Evolutionary conservation across 306 rosid genomes (phyloP).

Genomic region (Quercus bicolor): DNA sequence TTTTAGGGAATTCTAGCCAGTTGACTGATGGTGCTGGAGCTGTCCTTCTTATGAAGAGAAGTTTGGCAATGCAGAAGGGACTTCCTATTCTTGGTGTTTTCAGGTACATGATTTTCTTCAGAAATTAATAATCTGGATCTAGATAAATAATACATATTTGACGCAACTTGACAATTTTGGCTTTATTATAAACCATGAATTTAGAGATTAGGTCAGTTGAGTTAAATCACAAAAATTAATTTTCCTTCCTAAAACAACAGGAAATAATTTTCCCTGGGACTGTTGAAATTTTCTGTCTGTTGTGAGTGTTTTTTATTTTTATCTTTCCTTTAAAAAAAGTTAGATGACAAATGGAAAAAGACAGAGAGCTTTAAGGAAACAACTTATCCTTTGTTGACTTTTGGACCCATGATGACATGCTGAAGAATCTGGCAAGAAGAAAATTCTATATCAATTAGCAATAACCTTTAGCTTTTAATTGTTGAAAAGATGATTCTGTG

Average conservation of each 20-base stretch:
- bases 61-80: conserved; percentile 66
- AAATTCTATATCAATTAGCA: not conserved
- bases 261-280: not conserved
- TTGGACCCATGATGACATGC: not conserved
- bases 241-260: not conserved
- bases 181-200: not conserved
- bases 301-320: not conserved
- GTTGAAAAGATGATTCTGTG: not conserved
- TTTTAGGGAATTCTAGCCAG: conserved; percentile 88
- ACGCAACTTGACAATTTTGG: not conserved
- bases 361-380: not conserved
- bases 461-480: not conserved
- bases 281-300: not conserved
- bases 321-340: not conserved
- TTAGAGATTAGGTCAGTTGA: not conserved
- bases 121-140: not conserved
- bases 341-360: too few species aligned
- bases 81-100: conserved; percentile 81
- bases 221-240: not conserved
- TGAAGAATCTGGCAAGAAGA: not conserved
- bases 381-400: not conserved
- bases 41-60: conserved; percentile 93
- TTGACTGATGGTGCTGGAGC: conserved; percentile 94
- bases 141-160: not conserved
- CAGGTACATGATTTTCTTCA: conserved; percentile 42